These are phyloP conservation scores for Lachnum nothofagi DNA, from an alignment of 2,329 filamentous ascomycete species.

Conservation along the genomic window DNA sequence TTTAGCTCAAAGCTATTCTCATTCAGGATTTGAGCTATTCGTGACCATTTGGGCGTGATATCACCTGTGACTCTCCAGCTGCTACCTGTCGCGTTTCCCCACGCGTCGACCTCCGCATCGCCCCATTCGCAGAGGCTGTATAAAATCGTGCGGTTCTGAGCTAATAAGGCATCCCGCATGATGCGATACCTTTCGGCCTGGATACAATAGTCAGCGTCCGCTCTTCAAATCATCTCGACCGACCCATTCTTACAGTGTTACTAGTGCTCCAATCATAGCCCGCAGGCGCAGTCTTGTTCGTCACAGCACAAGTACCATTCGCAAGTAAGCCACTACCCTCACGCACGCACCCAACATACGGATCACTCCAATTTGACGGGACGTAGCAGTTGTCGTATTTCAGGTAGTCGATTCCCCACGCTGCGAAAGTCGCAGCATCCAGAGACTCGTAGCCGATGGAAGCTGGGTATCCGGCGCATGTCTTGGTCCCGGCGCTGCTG, in stretches of 20 bases:
- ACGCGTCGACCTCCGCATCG: constrained; percentile 43
- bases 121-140: constrained; percentile 53
- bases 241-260: constrained; percentile 31
- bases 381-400: constrained; percentile 55
- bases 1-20: constrained; percentile 33
- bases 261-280: constrained; percentile 48
- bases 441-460: constrained; percentile 51
- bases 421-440: constrained; percentile 53
- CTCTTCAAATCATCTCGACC: not conserved
- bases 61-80: constrained; percentile 44
- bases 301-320: constrained; percentile 38
- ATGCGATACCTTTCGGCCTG: constrained; percentile 36
- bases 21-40: constrained; percentile 34
- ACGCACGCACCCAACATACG: constrained; percentile 38
- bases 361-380: constrained; percentile 36
- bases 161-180: constrained; percentile 50
- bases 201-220: not conserved
- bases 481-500: constrained; percentile 44
- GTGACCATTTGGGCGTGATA: constrained; percentile 36
- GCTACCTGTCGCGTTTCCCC: constrained; percentile 46
- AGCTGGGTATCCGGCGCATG: constrained; percentile 36
- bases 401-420: constrained; percentile 55
- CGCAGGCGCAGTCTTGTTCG: constrained; percentile 35
- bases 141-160: constrained; percentile 42
- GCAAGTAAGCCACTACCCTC: constrained; percentile 33